Evolutionary conservation across 1,284 basidiomycete species (phyloP), one percentile per base, ranked within the genome.

Genomic region (Melampsora americana): DNA sequence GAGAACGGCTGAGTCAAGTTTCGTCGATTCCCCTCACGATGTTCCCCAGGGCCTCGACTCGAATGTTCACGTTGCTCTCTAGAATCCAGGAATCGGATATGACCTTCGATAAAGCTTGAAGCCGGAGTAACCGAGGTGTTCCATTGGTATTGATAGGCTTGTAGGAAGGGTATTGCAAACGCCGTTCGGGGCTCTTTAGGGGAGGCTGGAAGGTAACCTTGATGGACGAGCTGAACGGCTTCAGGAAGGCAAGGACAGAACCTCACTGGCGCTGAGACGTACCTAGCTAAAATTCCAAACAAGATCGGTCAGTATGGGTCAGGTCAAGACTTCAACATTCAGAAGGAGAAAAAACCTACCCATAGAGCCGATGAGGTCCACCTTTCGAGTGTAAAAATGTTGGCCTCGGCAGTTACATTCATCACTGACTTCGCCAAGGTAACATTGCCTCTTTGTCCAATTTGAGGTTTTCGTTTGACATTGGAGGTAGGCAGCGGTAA

Each of bases 231-330:
- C 7, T 56, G 28, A 39, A 62, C 46, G 16, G 69, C 20, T n/a
- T 70, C 56, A 1, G 69, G 69, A 32, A 62, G 56, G 14, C 69
- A 70, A 14, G 1, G 1, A 46, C 69, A 70, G 23, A 70, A 70
- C n/a, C 46, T 16, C 1, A 70, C 23, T 7, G 53, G 53, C 9
- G 11, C 9, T n/a, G n/a, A 28, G 9, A 6, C 28, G n/a, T n/a
- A n/a, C n/a, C n/a, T n/a, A n/a, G n/a, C n/a, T n/a, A n/a, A n/a
- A n/a, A n/a, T n/a, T n/a, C n/a, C n/a, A n/a, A n/a, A n/a, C n/a
- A n/a, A 28, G 9, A 28, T 56, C n/a, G n/a, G 14, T 14, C 53
- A 7, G 12, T 42, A 42, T 11, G n/a, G n/a, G n/a, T n/a, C n/a
- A n/a, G n/a, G n/a, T n/a, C n/a, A n/a, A n/a, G n/a, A n/a, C n/a